Evolutionary conservation across 192 early-diverging fungal species (phyloP), one percentile per base, ranked within the genome.

Genomic region (Gonapodya prolifera): DNA sequence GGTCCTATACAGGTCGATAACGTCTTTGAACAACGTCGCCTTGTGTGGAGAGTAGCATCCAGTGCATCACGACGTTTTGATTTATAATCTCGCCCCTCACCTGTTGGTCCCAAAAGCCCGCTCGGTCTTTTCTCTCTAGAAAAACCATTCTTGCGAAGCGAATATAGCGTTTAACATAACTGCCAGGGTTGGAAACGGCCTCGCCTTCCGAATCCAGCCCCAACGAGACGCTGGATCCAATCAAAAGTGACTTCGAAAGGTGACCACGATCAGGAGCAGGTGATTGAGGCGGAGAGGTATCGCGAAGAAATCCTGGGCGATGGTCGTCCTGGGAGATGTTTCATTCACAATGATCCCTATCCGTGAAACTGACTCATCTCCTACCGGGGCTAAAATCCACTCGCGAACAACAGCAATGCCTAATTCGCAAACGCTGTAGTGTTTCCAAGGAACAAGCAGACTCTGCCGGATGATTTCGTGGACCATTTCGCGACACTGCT

Each of bases 391-490:
- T 33, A 91, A 79, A 69, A 85, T 85, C 92, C 91, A 94, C 0
- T 85, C 84, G 1, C 89, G 85, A 1, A 94, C 75, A 33, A 93
- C 86, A 75, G 86, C 89, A 36, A 93, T 79, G 2, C 89, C 89
- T 28, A 89, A 86, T 2, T 90, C 81, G 0, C 85, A 85, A 34
- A 92, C 89, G 36, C 92, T 90, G 81, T 87, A 85, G 78, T 91
- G 89, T 31, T 80, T 84, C 70, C 80, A 83, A 2, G 93, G 93
- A 18, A 91, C 33, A 36, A 90, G 76, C n/a, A 94, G 77, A 1
- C 86, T 83, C 80, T 95, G 94, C 69, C 90, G 80, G 0, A 94
- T 75, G 61, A 92, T 84, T 78, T 95, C 94, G 79, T 95, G 93
- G 29, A 92, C 82, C 34, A 93, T 84, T 79, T 95, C 93, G 0